Evolutionary conservation across 768 basidiomycete genomes (phyloP), one percentile per base, ranked within the genome.

Genomic region (Pholiota conissans): DNA sequence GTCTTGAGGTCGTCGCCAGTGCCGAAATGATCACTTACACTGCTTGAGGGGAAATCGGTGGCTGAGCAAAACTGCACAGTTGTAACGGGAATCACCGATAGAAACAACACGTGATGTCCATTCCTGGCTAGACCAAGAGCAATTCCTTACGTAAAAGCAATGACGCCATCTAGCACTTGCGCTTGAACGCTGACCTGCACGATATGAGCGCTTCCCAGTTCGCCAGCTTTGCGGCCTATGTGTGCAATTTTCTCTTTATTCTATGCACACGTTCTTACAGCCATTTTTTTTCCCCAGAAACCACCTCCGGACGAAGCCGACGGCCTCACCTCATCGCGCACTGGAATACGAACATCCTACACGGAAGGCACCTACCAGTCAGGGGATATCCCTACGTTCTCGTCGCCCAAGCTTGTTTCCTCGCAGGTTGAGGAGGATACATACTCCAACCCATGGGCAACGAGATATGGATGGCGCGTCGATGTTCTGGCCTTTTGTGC

Each of bases 401-500:
- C 75, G 48, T 77, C 78, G 13, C 80, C 81, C 13, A 66, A 74
- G 9, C 58, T 73, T 2, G 72, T 75, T 3, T 74, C 67, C 20
- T 69, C 74, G 5, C 63, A 32, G 13, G 30, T 60, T 32, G 78
- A 78, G n/a, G 79, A 77, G 22, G 71, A 69, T 13, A 76, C 79
- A 34, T 69, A 46, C 13, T 14, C 69, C 11, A 88, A 83, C 61
- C 80, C 78, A 59, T 91, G 89, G 90, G 86, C 88, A 75, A 90
- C 88, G 13, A 75, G 84, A 26, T 81, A 82, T 63, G 84, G 84
- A 11, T 74, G 82, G 76, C 79, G 89, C 83, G 45, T 91, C 11
- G 87, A 92, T 68, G 49, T 87, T 22, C 72, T 87, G 55, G 83
- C 88, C 14, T 85, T 86, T 5, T 74, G 77, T 49, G 80, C 84